Percentiles rank a stretch among this genome's conserved stretches.
Conservation (phyloP, 768 basidiomycete species). For the Phaffia australis region DNA sequence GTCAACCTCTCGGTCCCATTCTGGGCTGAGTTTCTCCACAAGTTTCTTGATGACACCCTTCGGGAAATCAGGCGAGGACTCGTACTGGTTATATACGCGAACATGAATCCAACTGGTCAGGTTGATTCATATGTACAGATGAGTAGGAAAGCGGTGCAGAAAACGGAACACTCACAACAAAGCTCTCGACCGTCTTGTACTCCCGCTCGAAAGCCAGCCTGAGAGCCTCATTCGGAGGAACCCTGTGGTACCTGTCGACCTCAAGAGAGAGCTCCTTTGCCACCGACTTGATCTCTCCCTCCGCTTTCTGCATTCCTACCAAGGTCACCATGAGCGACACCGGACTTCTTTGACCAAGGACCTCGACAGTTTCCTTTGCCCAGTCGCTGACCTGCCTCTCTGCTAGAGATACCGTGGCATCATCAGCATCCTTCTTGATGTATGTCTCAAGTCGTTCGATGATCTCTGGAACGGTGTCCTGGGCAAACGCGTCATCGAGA, state of each 20-base stretch:
- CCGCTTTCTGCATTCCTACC: constrained; percentile 62
- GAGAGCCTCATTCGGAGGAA: constrained; percentile 77
- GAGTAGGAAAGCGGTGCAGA: background rate
- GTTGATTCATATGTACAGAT: background rate
- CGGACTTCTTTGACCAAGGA: constrained; percentile 64
- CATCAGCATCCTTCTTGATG: constrained; percentile 33
- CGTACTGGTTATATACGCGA: constrained; percentile 46
- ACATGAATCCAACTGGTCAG: background rate
- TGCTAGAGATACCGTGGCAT: constrained; percentile 34
- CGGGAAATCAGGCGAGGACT: constrained; percentile 69
- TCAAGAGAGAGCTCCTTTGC: constrained; percentile 76
- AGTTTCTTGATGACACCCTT: constrained; percentile 67
- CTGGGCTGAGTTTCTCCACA: constrained; percentile 40
- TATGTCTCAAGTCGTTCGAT: constrained; percentile 46
- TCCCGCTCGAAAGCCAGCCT: constrained; percentile 17
- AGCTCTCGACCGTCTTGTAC: constrained; percentile 22
- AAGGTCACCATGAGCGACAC: constrained; percentile 88
- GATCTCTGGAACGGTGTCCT: constrained; percentile 61
- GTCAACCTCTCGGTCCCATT: constrained; percentile 5
- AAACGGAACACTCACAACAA: constrained; percentile 13
- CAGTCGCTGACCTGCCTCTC: constrained; percentile 50
- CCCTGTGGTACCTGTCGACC: constrained; percentile 95
- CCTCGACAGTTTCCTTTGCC: constrained; percentile 59
- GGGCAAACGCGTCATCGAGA: constrained; percentile 66
- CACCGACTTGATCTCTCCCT: constrained; percentile 68